Percentiles rank a stretch among this genome's conserved stretches.
Evolutionary conservation across 1,284 basidiomycete species (phyloP).

Genomic region (Trichosporon inkin): DNA sequence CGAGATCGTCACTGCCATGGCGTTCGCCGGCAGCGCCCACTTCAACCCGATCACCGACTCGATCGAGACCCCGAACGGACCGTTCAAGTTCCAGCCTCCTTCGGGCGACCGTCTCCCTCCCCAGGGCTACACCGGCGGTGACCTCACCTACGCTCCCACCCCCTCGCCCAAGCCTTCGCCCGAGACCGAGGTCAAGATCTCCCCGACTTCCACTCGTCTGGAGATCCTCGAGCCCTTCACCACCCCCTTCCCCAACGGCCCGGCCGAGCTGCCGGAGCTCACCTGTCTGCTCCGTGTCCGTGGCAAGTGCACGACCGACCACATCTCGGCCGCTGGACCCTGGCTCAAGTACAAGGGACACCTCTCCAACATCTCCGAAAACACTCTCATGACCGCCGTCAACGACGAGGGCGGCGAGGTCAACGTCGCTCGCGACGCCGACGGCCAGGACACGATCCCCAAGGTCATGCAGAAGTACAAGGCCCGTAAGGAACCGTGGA

Average conservation of each 20-base stretch:
- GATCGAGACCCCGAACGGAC: conserved; percentile 68
- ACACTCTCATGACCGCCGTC: conserved; percentile 74
- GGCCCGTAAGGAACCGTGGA: conserved; percentile 78
- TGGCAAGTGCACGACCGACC: conserved; percentile 98
- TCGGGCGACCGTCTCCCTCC: conserved; percentile 77
- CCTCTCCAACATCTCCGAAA: conserved; percentile 92
- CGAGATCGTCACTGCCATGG: conserved; percentile 94
- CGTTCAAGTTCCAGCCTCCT: conserved; percentile 84
- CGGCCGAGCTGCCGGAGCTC: conserved; percentile 71
- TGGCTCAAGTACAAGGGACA: conserved; percentile 98
- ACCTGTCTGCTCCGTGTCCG: conserved; percentile 84
- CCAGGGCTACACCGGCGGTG: conserved; percentile 73
- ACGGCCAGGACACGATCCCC: conserved; percentile 75
- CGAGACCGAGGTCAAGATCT: conserved; percentile 74
- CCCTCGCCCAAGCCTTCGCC: conserved; percentile 72
- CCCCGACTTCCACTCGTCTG: conserved; percentile 73
- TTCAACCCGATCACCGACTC: conserved; percentile 89
- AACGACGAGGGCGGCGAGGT: conserved; percentile 90
- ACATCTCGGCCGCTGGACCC: conserved; percentile 91
- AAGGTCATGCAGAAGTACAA: conserved; percentile 83
- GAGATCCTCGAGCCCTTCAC: conserved; percentile 83
- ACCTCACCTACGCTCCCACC: conserved; percentile 72
- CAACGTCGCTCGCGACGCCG: conserved; percentile 75
- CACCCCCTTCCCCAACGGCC: conserved; percentile 65
- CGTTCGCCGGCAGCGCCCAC: conserved; percentile 88